These are phyloP conservation scores for Plenodomus lindquistii DNA, from an alignment of 2,329 filamentous ascomycete genomes.

Conservation along the genomic window DNA sequence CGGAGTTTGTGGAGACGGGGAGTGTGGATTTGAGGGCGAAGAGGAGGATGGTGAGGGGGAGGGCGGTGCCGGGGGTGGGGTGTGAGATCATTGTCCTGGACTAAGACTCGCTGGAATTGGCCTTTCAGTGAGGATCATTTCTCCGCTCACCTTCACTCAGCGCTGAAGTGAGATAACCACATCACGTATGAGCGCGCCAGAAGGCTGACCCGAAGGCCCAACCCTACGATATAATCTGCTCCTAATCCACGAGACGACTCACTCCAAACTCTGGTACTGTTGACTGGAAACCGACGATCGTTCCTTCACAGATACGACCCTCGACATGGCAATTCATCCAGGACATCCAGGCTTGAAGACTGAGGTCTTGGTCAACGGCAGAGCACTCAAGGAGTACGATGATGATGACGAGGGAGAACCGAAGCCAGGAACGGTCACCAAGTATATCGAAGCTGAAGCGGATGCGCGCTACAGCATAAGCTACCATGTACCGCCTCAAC, in stretches of 20 bases:
- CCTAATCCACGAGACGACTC: too few species aligned
- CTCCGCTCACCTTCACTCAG: too few species aligned
- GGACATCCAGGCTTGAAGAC: constrained; percentile 8
- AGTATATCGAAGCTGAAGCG: constrained; percentile 8
- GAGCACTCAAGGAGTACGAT: constrained; percentile 9
- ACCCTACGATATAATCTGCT: too few species aligned
- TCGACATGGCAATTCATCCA: constrained; percentile 12
- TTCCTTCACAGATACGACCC: too few species aligned
- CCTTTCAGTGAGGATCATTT: too few species aligned
- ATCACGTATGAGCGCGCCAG: too few species aligned
- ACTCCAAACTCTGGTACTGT: too few species aligned
- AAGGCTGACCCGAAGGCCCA: too few species aligned
- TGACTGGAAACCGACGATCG: background rate
- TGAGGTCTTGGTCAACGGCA: constrained; percentile 10
- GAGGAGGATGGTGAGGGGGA: background rate
- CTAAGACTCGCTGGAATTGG: background rate
- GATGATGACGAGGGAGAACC: constrained; percentile 2
- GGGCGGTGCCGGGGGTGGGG: background rate
- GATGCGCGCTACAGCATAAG: constrained; percentile 7
- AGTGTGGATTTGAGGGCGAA: background rate
- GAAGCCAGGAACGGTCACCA: constrained; percentile 1
- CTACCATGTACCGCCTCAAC: constrained; percentile 3
- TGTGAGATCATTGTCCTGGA: background rate
- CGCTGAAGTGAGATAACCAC: too few species aligned
- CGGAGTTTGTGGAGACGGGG: background rate